Conservation (phyloP, 495 filamentous ascomycete species). For the Daldinia caldariorum region DNA sequence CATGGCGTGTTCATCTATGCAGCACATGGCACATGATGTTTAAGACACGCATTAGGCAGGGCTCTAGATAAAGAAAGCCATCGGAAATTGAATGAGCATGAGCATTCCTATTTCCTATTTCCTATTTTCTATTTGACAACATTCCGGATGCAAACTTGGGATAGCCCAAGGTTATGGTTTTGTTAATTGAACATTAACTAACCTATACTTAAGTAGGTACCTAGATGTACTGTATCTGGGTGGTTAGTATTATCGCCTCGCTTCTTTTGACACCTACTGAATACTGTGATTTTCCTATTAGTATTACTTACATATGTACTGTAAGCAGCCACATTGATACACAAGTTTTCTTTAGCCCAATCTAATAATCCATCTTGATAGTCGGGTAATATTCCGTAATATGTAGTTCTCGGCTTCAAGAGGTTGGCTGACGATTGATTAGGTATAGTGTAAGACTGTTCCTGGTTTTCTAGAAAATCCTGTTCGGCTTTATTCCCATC, state of each 20-base stretch:
- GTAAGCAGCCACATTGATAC: too few species aligned
- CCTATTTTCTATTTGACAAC: constrained; percentile 5
- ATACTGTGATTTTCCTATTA: too few species aligned
- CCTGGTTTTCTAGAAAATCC: background rate
- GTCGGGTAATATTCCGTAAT: too few species aligned
- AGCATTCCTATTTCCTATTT: constrained; percentile 18
- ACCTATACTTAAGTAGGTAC: too few species aligned
- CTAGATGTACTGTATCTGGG: too few species aligned
- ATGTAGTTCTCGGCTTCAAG: too few species aligned
- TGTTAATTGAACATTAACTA: too few species aligned
- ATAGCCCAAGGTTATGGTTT: background rate
- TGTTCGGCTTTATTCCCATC: background rate
- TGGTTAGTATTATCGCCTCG: too few species aligned
- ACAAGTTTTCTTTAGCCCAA: too few species aligned
- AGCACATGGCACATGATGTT: constrained; percentile 27
- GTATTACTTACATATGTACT: too few species aligned
- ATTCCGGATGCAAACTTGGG: constrained; percentile 17
- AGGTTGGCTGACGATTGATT: background rate
- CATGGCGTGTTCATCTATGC: constrained; percentile 9
- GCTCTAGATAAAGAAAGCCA: background rate
- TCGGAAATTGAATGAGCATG: constrained; percentile 21
- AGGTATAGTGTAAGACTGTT: background rate
- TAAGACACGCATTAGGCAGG: constrained; percentile 27
- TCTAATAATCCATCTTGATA: too few species aligned
- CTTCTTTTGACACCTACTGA: too few species aligned